Percentiles rank a stretch among this genome's conserved stretches.
Evolutionary conservation across 768 basidiomycete species (phyloP).

Genomic region (Lyophyllum shimeji): DNA sequence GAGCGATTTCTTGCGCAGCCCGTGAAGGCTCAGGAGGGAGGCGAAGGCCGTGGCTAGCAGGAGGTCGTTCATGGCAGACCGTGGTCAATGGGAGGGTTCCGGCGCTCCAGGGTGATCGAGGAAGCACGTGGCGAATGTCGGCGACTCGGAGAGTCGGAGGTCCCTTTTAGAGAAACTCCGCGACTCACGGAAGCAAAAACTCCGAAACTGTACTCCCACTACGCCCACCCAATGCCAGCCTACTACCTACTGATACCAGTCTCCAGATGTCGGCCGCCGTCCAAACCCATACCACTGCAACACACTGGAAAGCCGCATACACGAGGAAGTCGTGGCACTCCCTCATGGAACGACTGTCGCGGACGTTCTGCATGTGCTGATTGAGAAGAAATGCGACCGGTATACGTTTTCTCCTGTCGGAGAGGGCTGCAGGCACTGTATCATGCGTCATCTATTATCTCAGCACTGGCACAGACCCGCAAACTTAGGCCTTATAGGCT

Average conservation of each 20-base stretch:
- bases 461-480: too few species aligned
- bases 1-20: slow-evolving; percentile 71
- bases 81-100: too few species aligned
- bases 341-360: not conserved
- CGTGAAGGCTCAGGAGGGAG: slow-evolving; percentile 61
- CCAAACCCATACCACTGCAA: not conserved
- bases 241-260: too few species aligned
- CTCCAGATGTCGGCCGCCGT: not conserved
- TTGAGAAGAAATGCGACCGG: not conserved
- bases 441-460: too few species aligned
- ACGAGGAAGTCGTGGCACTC: not conserved
- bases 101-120: too few species aligned
- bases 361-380: not conserved
- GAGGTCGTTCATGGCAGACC: slow-evolving; percentile 16
- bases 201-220: too few species aligned
- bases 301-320: not conserved
- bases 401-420: not conserved
- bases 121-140: too few species aligned
- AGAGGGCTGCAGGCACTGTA: not conserved
- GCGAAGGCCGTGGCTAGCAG: slow-evolving; percentile 40
- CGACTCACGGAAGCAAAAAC: too few species aligned
- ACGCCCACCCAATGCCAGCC: too few species aligned
- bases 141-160: too few species aligned
- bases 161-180: too few species aligned
- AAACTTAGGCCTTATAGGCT: too few species aligned